Percentiles rank a stretch among this genome's conserved stretches.
These are phyloP conservation scores for Austroboletus festivus DNA, from an alignment of 768 basidiomycete species.

Conservation along the genomic window DNA sequence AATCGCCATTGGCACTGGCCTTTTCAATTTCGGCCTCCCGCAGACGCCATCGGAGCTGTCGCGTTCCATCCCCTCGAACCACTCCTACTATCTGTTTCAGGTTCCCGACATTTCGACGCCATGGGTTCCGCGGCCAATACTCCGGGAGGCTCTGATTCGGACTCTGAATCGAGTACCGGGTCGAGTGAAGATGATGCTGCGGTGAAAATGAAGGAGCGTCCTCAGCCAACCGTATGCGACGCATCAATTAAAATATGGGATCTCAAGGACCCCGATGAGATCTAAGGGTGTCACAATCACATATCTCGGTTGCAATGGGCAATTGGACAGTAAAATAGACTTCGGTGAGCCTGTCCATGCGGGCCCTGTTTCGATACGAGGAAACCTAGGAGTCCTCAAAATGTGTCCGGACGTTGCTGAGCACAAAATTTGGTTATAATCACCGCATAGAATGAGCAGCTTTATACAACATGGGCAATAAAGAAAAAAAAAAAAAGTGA, in stretches of 20 bases:
- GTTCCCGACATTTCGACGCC: slow-evolving; percentile 67
- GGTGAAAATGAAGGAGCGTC: slow-evolving; percentile 10
- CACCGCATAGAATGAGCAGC: slow-evolving; percentile 17
- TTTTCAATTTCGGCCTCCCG: not conserved
- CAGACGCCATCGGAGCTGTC: slow-evolving; percentile 74
- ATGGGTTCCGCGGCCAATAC: not conserved
- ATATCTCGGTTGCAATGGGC: too few relatives aligned
- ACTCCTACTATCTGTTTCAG: slow-evolving; percentile 61
- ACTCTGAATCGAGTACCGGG: slow-evolving; percentile 15
- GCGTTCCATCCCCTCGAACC: slow-evolving; percentile 68
- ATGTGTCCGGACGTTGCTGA: not conserved
- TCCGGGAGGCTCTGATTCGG: slow-evolving; percentile 17
- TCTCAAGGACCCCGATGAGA: slow-evolving; percentile 1
- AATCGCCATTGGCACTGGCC: not conserved
- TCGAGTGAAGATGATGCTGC: not conserved
- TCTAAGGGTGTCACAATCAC: not conserved
- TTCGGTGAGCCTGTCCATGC: not conserved
- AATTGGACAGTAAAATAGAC: too few relatives aligned
- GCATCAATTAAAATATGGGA: slow-evolving; percentile 29
- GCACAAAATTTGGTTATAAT: not conserved
- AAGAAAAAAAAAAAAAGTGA: slow-evolving; percentile 2
- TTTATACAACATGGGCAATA: slow-evolving; percentile 21
- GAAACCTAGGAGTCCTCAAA: not conserved
- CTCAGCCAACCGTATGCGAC: slow-evolving; percentile 21
- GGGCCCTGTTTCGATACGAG: not conserved